Evolutionary conservation across 352 stramenopile genomes (phyloP), one percentile per base, ranked within the genome.

Genomic region (Pythium aristosporum): DNA sequence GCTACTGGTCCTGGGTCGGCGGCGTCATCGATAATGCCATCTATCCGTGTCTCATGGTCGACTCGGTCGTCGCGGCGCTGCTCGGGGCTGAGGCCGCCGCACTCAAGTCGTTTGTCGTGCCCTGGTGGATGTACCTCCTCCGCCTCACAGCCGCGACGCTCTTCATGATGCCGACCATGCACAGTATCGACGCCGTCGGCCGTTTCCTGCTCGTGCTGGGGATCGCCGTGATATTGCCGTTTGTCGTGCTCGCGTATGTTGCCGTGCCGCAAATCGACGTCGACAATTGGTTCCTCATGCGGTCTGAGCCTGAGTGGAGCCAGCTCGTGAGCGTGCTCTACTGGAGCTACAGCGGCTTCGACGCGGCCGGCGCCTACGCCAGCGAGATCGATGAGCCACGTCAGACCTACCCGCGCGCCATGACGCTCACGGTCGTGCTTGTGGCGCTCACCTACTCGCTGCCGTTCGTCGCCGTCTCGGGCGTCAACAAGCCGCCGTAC

Each of bases 331-430:
- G 97, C 69, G 92, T 97, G 30, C 68, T 99, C 21, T 98, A 98
- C 72, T 99, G 96, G 96, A 98, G 96, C 76, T 92, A 98, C 61
- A 98, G 97, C 66, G 94, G 89, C 23, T 98, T 98, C 65, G 96
- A 99, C 65, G 82, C 76, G n/a, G 94, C 90, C 0, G 91, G 88
- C 10, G 87, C 82, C 3, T 98, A 98, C 73, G 92, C 94, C 10
- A 89, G 82, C 21, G 95, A 98, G 71, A 94, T 98, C 39, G 73
- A 96, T 23, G 77, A 92, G 37, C 91, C 92, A 1, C 75, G 72
- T 34, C 71, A 69, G 13, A 96, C 52, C 3, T 59, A 59, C 52
- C 52, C 87, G 16, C 73, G 68, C 12, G 87, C 85, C 11, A 92
- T 96, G 81, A 70, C 92, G 32, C 67, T 92, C 9, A 89, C 82